Percentiles rank a stretch among this genome's conserved stretches.
These are phyloP conservation scores for Hydnomerulius pinastri DNA, from an alignment of 768 basidiomycete species.

Conservation along the genomic window DNA sequence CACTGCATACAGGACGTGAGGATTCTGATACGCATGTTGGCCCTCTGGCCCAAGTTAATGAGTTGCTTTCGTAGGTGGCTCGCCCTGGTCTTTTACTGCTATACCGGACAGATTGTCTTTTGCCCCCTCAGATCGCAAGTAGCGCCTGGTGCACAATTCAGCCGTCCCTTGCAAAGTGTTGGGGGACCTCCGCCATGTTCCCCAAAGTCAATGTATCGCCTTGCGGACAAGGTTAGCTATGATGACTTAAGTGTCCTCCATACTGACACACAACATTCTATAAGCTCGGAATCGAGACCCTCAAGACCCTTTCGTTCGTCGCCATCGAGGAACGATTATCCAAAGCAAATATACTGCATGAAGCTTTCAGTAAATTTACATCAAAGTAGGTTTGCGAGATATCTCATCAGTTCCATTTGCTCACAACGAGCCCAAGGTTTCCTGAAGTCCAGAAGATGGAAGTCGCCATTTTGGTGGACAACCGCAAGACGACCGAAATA, in stretches of 20 bases:
- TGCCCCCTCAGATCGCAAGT: too few species aligned
- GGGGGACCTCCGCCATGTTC: constrained; percentile 14
- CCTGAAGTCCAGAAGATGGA: constrained; percentile 6
- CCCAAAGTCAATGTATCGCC: constrained; percentile 28
- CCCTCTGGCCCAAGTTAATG: too few species aligned
- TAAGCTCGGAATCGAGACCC: background rate
- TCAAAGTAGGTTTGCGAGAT: constrained; percentile 2
- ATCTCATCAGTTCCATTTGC: background rate
- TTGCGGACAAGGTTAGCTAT: constrained; percentile 19
- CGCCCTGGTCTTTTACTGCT: too few species aligned
- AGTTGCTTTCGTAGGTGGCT: constrained; percentile 8
- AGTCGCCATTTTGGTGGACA: background rate
- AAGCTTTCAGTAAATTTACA: constrained; percentile 12
- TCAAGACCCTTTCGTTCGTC: constrained; percentile 3
- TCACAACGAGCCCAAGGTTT: constrained; percentile 1
- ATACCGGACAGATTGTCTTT: too few species aligned
- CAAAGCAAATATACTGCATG: constrained; percentile 5
- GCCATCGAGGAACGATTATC: constrained; percentile 2
- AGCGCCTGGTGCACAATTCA: too few species aligned
- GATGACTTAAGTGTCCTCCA: background rate
- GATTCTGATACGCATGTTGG: too few species aligned
- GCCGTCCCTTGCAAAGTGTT: too few species aligned
- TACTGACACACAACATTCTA: background rate
- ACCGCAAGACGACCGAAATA: constrained; percentile 1
- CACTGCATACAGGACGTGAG: too few species aligned